Base-by-base conservation (phyloP, 2,329 filamentous ascomycete genomes). In the Neonectria sp. region DNA sequence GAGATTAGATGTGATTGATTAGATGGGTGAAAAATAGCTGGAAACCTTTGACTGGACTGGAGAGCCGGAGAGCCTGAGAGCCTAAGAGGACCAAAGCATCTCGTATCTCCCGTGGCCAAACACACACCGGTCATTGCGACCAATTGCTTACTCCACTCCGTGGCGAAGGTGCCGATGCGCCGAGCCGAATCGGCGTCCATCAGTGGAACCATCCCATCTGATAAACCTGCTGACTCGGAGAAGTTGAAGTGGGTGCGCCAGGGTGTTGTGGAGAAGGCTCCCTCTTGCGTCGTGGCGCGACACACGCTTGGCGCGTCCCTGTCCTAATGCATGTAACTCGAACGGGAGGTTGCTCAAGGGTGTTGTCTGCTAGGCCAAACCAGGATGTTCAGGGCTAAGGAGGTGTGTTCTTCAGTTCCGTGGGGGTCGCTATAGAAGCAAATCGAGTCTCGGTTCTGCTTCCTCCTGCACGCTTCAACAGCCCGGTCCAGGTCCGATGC, bases 1-100 rank as follows among this genome's bases (percentile, higher is more conserved):
- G 29, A 71, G 73, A 73, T 72, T 69, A 70, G 71, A 73, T 73
- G 71, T 71, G 71, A 73, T 73, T 73, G 71, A 73, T 73, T 73
- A 73, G 71, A 73, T 73, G 56, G 31, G 21, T 37, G n/a, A 45
- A 9, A 12, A 12, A 24, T 24, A 21, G 8, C 6, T 3, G 15
- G 13, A 17, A 40, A 40, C 15, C 13, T 17, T 6, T 8, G 8
- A 3, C 21, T 21, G 21, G 21, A 21, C 21, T 21, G 21, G 21
- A 21, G 21, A 21, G 21, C 21, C 21, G 13, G 37, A 40, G 15
- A 45, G 9, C 1, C n/a, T 4, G 40, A 6, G 40, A 45, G 40
- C 7, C n/a, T 24, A 9, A 45, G 40, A 45, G n/a, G 3, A 11
- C 7, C 40, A 11, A 11, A n/a, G n/a, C 15, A 6, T 40, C 33